Conservation (phyloP, 176 grass and related monocot species). For the Cymbopogon citratus region DNA sequence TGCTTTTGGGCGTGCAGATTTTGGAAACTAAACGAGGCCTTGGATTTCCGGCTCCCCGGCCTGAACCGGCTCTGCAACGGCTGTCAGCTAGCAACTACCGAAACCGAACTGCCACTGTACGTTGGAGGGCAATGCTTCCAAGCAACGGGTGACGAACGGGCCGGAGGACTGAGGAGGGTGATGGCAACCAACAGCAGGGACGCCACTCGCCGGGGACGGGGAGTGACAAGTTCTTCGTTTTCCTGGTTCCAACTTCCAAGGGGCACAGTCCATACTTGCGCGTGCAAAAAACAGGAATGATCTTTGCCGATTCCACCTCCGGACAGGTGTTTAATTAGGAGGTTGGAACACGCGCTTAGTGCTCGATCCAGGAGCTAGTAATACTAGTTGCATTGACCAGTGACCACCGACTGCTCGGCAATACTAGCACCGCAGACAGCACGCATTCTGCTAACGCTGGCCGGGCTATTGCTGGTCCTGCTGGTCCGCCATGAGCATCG, state of each 20-base stretch:
- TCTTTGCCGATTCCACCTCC: neutral
- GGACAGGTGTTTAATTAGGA: neutral
- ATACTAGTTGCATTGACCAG: slow-evolving; percentile 4
- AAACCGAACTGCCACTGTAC: neutral
- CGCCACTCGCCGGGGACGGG: neutral
- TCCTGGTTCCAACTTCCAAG: neutral
- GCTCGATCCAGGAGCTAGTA: neutral
- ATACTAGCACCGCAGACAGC: neutral
- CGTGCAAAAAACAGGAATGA: neutral
- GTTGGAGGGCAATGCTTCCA: slow-evolving; percentile 26
- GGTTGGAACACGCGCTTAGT: neutral
- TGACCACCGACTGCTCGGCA: neutral
- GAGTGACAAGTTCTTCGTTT: neutral
- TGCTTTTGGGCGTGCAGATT: too few species aligned
- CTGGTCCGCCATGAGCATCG: neutral
- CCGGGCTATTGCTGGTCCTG: neutral
- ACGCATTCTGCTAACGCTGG: neutral
- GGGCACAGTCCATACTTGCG: neutral
- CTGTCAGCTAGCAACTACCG: slow-evolving; percentile 24
- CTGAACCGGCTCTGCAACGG: neutral
- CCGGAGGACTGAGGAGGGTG: neutral
- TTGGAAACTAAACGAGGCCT: too few species aligned
- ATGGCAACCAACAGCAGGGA: neutral
- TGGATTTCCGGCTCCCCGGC: too few species aligned
- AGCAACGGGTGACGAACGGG: slow-evolving; percentile 16